These are phyloP conservation scores for Dillenia turbinata DNA, from an alignment of 164 flowering plant species.

Conservation along the genomic window DNA sequence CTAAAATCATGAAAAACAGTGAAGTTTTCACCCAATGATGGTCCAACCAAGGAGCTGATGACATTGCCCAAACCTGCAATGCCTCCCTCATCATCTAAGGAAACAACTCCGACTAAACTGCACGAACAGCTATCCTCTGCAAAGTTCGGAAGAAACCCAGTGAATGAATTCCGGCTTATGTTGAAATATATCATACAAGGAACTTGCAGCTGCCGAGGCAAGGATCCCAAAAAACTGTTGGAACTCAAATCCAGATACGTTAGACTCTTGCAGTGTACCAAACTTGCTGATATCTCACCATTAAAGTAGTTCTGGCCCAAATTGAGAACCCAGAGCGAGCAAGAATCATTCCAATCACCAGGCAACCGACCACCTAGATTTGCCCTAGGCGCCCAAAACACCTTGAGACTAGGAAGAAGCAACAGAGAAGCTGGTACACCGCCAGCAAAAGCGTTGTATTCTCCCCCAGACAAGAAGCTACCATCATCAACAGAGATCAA, in stretches of 20 bases:
- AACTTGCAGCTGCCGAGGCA: slow-evolving; percentile 40
- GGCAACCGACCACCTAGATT: slow-evolving; percentile 59
- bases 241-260: slow-evolving; percentile 61
- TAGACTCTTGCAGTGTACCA: slow-evolving; percentile 47
- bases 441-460: slow-evolving; percentile 61
- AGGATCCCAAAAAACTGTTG: slow-evolving; percentile 40
- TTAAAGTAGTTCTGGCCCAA: slow-evolving; percentile 50
- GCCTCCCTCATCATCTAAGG: too few species aligned
- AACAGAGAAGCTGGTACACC: slow-evolving; percentile 45
- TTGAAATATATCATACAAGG: slow-evolving; percentile 66
- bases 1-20: slow-evolving; percentile 56
- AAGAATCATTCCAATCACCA: slow-evolving; percentile 28
- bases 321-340: slow-evolving; percentile 46
- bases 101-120: slow-evolving; percentile 9
- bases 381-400: slow-evolving; percentile 78
- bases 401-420: slow-evolving; percentile 39
- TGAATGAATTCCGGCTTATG: slow-evolving; percentile 47
- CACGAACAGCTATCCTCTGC: slow-evolving; percentile 26
- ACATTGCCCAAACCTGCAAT: too few species aligned
- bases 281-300: slow-evolving; percentile 40
- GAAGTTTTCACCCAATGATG: slow-evolving; percentile 5
- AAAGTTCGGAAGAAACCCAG: slow-evolving; percentile 42
- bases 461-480: slow-evolving; percentile 25
- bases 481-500: slow-evolving; percentile 4
- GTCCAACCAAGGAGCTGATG: background rate